Percentiles rank a stretch among this genome's conserved stretches.
Conservation (phyloP, 768 basidiomycete species). For the Boletus sp. region DNA sequence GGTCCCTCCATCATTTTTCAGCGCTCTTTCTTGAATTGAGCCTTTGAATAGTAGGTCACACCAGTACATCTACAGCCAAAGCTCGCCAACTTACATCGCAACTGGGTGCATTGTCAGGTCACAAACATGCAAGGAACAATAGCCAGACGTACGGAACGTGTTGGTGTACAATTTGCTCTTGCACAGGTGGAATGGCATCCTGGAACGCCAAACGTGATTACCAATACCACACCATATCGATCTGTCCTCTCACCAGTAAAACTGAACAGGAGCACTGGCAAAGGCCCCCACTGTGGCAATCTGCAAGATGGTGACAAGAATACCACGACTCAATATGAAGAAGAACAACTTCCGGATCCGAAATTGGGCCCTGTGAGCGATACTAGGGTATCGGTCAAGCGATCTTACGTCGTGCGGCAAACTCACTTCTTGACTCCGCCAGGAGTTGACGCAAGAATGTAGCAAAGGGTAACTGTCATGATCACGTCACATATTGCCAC, state of each 20-base stretch:
- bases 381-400: neutral
- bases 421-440: constrained; percentile 5
- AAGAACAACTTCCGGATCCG: constrained; percentile 9
- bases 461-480: constrained; percentile 7
- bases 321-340: constrained; percentile 14
- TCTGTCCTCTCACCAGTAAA: constrained; percentile 7
- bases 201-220: neutral
- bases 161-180: constrained; percentile 7
- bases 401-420: neutral
- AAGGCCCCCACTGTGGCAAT: constrained; percentile 1
- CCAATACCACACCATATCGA: neutral
- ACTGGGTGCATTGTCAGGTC: constrained; percentile 1
- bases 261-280: neutral
- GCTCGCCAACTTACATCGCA: constrained; percentile 5
- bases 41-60: neutral
- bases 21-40: constrained; percentile 3
- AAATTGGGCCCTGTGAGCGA: constrained; percentile 5
- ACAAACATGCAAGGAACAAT: neutral
- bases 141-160: constrained; percentile 1
- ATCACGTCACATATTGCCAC: constrained; percentile 6
- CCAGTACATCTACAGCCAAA: neutral
- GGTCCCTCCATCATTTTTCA: neutral
- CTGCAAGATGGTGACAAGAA: constrained; percentile 15
- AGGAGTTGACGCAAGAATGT: constrained; percentile 12
- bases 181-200: constrained; percentile 8